Base-by-base conservation (phyloP, 768 basidiomycete species). In the Xerocomellus chrysenteron region DNA sequence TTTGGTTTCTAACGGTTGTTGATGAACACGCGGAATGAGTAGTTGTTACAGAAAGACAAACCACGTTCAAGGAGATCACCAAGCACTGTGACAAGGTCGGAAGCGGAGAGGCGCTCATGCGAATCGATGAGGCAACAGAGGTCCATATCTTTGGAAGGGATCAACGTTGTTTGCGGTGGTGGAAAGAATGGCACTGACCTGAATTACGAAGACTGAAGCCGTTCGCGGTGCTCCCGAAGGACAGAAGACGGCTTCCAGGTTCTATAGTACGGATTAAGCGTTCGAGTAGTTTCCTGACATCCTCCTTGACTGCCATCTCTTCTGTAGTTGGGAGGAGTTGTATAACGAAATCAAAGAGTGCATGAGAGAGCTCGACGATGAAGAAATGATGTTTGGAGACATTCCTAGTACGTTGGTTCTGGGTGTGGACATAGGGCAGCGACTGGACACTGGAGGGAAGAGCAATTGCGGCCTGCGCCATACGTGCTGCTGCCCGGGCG, bases 191-290 rank as follows among this genome's bases (percentile, higher is more conserved):
- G 35, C 24, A 63, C 78, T 54, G 50, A 91, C 95, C 95, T 59
- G 94, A 96, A 76, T 98, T 97, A 63, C 94, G 83, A 65, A 98
- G 83, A 70, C 92, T 94, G 78, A 98, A 96, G 56, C 95, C 94
- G 68, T 98, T 98, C 12, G 94, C 95, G 37, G 93, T 97, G 69
- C 92, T 94, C 35, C 96, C 96, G 71, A 99, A 99, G 54, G 94
- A 93, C 64, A 96, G 74, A 64, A 99, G 77, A 51, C 92, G 86
- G 61, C 90, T 90, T 65, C 92, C 83, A 43, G 94, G 95, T 71
- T 95, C 92, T 74, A 99, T 92, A 44, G 92, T 94, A 69, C 92
- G 84, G 70, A 96, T 96, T 74, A 99, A 86, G 64, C 92, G 84
- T 78, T 99, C 95, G 53, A 99, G 87, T 65, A 95, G 81, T 73